phyloP scores from a whole-genome alignment of 192 early-diverging fungal species.

The Podila verticillata region DNA sequence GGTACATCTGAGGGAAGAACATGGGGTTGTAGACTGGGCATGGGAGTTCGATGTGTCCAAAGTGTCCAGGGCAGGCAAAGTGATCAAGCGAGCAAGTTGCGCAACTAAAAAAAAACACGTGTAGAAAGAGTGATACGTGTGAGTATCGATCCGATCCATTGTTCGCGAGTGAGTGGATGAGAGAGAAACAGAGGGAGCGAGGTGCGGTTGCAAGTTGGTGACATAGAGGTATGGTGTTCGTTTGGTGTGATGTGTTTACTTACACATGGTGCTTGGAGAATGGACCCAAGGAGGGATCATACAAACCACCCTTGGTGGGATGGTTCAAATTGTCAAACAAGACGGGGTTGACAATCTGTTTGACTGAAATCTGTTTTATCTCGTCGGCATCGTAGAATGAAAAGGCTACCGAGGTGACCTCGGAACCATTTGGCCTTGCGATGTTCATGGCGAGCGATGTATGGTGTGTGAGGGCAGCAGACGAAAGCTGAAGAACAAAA shows the following conservation, averaged over 20 bases:
- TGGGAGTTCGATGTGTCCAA: conserved; percentile 95
- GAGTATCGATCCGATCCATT: neutral
- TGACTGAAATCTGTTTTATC: conserved; percentile 92
- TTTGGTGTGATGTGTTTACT: conserved; percentile 7
- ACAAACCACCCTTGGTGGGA: conserved; percentile 91
- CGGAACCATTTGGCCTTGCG: conserved; percentile 78
- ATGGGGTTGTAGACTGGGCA: conserved; percentile 92
- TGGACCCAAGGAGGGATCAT: conserved; percentile 95
- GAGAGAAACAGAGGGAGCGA: too few relatives aligned
- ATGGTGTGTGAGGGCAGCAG: neutral
- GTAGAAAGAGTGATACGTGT: neutral
- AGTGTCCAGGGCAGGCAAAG: conserved; percentile 93
- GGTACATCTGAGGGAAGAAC: conserved; percentile 93
- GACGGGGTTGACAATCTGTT: conserved; percentile 89
- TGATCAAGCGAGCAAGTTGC: conserved; percentile 84
- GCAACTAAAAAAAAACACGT: conserved; percentile 65
- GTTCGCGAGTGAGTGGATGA: neutral
- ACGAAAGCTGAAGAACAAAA: conserved; percentile 3
- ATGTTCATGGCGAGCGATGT: conserved; percentile 75
- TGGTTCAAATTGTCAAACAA: conserved; percentile 90
- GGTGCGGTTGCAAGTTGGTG: neutral
- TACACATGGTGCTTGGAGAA: conserved; percentile 82
- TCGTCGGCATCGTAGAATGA: conserved; percentile 90
- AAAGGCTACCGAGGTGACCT: conserved; percentile 90
- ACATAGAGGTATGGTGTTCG: too few relatives aligned